These are phyloP conservation scores for Xylaria nigripes DNA, from an alignment of 495 filamentous ascomycete genomes.

Conservation along the genomic window DNA sequence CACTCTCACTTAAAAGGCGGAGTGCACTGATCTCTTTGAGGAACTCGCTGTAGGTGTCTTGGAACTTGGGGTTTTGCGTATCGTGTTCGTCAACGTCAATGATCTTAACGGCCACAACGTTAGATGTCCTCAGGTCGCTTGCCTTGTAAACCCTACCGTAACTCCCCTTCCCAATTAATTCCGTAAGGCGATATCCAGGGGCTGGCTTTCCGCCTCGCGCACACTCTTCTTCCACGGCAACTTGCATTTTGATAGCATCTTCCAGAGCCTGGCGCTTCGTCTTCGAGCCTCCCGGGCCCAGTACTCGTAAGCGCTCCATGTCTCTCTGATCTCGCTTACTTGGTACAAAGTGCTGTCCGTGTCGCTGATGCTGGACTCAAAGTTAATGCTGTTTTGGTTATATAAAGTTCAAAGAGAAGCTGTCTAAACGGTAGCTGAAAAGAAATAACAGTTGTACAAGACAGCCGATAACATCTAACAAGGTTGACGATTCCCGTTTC, in stretches of 20 bases:
- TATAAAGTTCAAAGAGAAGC: background rate
- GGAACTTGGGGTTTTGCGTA: constrained; percentile 62
- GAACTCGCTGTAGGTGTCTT: constrained; percentile 73
- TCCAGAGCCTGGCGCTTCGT: constrained; percentile 44
- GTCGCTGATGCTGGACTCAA: background rate
- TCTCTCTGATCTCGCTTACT: constrained; percentile 7
- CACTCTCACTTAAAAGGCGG: constrained; percentile 71
- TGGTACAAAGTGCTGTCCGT: background rate
- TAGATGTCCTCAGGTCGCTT: constrained; percentile 47
- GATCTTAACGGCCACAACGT: constrained; percentile 85
- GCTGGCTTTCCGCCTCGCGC: constrained; percentile 38
- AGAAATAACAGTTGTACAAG: background rate
- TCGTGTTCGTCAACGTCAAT: constrained; percentile 89
- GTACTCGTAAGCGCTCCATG: constrained; percentile 38
- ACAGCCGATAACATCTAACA: background rate
- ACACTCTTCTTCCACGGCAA: constrained; percentile 40
- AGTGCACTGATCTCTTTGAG: constrained; percentile 84
- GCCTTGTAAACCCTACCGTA: constrained; percentile 92
- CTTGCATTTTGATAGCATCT: constrained; percentile 49
- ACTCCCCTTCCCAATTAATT: constrained; percentile 91
- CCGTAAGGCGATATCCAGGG: constrained; percentile 65
- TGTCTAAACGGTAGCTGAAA: background rate
- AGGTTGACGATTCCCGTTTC: background rate
- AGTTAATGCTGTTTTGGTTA: background rate
- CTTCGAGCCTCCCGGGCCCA: constrained; percentile 29